phyloP scores from a whole-genome alignment of 257 asterid genomes.

The Solanum chmielewskii region DNA sequence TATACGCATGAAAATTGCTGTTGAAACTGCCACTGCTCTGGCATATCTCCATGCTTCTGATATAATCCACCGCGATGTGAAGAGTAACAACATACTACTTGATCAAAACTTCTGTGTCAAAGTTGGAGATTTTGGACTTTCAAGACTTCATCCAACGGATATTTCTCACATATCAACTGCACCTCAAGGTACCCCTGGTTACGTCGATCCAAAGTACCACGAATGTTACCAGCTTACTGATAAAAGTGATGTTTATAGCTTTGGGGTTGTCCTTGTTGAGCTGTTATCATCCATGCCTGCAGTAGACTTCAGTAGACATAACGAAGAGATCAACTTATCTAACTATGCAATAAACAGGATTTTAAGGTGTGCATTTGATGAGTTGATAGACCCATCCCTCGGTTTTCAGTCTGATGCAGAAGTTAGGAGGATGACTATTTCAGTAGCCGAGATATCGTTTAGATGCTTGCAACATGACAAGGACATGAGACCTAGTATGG shows the following conservation, averaged over 20 bases:
- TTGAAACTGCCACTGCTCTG: constrained; percentile 5
- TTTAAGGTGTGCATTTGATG: background rate
- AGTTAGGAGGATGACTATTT: background rate
- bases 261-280: constrained; percentile 10
- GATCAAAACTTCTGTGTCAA: constrained; percentile 6
- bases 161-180: constrained; percentile 9
- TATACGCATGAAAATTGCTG: constrained; percentile 5
- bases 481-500: background rate
- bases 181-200: constrained; percentile 11
- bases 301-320: constrained; percentile 2
- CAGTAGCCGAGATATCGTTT: background rate
- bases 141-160: background rate
- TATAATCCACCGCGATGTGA: constrained; percentile 15
- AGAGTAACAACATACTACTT: constrained; percentile 6
- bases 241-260: constrained; percentile 13
- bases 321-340: constrained; percentile 4
- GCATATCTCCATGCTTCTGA: constrained; percentile 8
- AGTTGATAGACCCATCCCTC: background rate
- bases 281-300: constrained; percentile 6
- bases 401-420: background rate
- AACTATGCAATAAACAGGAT: constrained; percentile 3
- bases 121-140: constrained; percentile 13
- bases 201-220: constrained; percentile 10
- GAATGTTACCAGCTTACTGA: constrained; percentile 8
- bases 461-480: constrained; percentile 2